Evolutionary conservation across 2,329 filamentous ascomycete species (phyloP).

Genomic region (Claviceps sorghi): DNA sequence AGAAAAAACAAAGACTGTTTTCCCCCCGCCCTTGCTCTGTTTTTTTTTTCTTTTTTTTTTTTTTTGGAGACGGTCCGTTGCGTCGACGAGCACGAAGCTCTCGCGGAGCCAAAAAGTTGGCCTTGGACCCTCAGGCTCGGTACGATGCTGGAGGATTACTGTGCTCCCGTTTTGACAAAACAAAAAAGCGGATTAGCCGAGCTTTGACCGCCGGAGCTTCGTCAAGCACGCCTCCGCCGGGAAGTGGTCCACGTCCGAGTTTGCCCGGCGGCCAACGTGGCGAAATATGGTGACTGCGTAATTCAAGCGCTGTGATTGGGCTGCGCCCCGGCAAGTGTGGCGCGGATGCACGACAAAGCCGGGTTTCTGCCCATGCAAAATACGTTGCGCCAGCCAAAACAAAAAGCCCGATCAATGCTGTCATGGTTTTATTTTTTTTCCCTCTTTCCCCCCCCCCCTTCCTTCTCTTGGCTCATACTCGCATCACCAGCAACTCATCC

Average conservation of each 20-base stretch:
- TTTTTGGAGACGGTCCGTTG: not conserved
- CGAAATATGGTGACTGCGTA: slow-evolving; percentile 14
- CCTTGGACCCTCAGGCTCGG: slow-evolving; percentile 5
- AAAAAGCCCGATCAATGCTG: slow-evolving; percentile 19
- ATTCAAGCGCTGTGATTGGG: slow-evolving; percentile 25
- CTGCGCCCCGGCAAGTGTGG: slow-evolving; percentile 18
- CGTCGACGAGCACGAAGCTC: not conserved
- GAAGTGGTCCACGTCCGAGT: slow-evolving; percentile 14
- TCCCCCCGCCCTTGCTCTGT: not conserved
- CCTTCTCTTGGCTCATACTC: slow-evolving; percentile 8
- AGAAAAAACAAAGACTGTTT: not conserved
- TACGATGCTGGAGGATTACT: not conserved
- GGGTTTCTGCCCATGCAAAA: not conserved
- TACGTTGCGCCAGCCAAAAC: slow-evolving; percentile 1
- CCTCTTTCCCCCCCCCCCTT: slow-evolving; percentile 11
- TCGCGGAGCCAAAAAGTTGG: not conserved
- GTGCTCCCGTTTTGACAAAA: not conserved
- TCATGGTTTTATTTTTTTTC: slow-evolving; percentile 27
- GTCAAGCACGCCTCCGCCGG: too few species aligned
- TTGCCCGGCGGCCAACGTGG: slow-evolving; percentile 17
- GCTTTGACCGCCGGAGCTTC: slow-evolving; percentile 5
- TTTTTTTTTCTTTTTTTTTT: not conserved
- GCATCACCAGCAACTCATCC: slow-evolving; percentile 6
- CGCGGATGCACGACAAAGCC: slow-evolving; percentile 8
- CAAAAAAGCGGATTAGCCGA: slow-evolving; percentile 8